These are phyloP conservation scores for Trametes versicolor DNA, from an alignment of 1,284 basidiomycete species.

Conservation along the genomic window DNA sequence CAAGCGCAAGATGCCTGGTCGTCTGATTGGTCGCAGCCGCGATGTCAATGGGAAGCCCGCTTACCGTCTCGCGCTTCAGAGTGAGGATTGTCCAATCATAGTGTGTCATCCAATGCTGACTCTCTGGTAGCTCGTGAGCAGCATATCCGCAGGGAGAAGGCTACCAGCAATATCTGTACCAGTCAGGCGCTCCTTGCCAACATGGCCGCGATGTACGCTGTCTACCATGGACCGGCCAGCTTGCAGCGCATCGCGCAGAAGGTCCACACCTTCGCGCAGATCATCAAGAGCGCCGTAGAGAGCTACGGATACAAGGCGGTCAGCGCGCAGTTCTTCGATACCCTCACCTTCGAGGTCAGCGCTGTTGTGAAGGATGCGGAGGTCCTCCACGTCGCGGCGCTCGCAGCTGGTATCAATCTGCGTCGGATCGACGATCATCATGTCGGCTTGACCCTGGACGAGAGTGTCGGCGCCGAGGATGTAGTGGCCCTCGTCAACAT, in stretches of 20 bases:
- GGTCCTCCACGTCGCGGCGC: constrained; percentile 76
- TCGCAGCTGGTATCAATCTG: constrained; percentile 83
- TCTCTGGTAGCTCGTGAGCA: constrained; percentile 83
- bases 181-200: constrained; percentile 95
- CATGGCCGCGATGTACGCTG: constrained; percentile 97
- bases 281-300: constrained; percentile 79
- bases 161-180: constrained; percentile 95
- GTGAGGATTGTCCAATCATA: constrained; percentile 55
- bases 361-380: constrained; percentile 67
- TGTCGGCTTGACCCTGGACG: constrained; percentile 94
- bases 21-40: constrained; percentile 91
- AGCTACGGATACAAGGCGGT: constrained; percentile 75
- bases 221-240: constrained; percentile 95
- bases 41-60: constrained; percentile 88
- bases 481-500: constrained; percentile 85
- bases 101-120: not conserved
- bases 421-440: constrained; percentile 80
- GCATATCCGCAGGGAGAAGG: constrained; percentile 96
- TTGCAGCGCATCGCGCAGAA: constrained; percentile 89
- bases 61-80: constrained; percentile 94
- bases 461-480: constrained; percentile 84
- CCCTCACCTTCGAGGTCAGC: constrained; percentile 87
- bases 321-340: constrained; percentile 90
- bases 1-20: constrained; percentile 97
- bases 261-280: constrained; percentile 89